Base-by-base conservation (phyloP, 176 grass and related monocot species). In the Tuctoria greenei region DNA sequence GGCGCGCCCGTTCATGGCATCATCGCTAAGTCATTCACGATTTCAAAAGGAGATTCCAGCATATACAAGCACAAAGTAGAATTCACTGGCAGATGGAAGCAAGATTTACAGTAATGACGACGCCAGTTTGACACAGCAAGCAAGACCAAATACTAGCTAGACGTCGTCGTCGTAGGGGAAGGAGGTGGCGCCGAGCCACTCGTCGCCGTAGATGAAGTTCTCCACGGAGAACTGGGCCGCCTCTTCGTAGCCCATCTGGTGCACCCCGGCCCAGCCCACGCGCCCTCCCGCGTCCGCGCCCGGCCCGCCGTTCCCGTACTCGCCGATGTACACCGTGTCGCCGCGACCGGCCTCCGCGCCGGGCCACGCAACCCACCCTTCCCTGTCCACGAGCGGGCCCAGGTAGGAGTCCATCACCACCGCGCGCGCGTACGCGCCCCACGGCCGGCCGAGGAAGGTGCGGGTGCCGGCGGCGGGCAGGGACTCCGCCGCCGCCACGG, bases 401-500 rank as follows among this genome's bases (percentile, higher is more conserved):
- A 97, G 77, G 62, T 70, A 73, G 0, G 94, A 93, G 52, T 91
- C 79, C 6, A 97, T 79, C 7, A 83, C 83, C 11, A 86, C 86
- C 2, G 88, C 85, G 36, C 84, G 84, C 35, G 91, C 61, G 82
- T 91, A 93, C 23, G 68, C 18, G 36, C 84, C 71, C 91, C 94
- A 97, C 1, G 91, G 94, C 58, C 91, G 84, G 64, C 91, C 91
- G 11, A 97, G 86, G 80, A 93, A 97, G 18, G 81, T 80, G 41
- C 71, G 64, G 31, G 66, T 83, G 66, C 76, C 16, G 10, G 39
- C 16, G 10, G 39, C 35, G 12, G 49, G 14, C 50, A 61, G 45
- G n/a, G 9, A 36, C 57, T 23, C 69, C 84, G 55, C 36, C 64
- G 64, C 26, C 88, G 73, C 16, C 28, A 91, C 71, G 4, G 81